These are phyloP conservation scores for Musa schizocarpa DNA, from an alignment of 176 grass and related monocot species.

Conservation along the genomic window DNA sequence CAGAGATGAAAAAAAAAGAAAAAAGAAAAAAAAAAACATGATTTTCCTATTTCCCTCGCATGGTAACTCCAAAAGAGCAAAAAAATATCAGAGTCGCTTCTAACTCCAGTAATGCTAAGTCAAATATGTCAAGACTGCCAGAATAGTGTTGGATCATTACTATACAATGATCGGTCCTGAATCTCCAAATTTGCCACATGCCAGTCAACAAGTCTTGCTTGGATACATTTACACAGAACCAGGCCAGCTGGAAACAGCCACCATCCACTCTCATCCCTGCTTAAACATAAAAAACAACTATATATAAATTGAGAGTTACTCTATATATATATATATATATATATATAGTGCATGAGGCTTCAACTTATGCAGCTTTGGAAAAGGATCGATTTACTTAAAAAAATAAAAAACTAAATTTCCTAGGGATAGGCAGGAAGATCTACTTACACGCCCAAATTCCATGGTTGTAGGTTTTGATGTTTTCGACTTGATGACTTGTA, in stretches of 20 bases:
- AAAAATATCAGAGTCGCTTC: constrained; percentile 9
- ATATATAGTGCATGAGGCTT: too few relatives aligned
- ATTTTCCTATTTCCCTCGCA: background rate
- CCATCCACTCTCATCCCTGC: constrained; percentile 97
- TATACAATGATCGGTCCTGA: constrained; percentile 91
- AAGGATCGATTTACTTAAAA: too few relatives aligned
- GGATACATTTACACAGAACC: constrained; percentile 90
- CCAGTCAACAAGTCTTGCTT: constrained; percentile 98
- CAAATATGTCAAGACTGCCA: constrained; percentile 70
- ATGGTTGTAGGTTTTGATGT: constrained; percentile 72
- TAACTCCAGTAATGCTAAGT: constrained; percentile 15
- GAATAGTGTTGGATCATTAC: constrained; percentile 72
- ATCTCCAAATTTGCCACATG: constrained; percentile 99
- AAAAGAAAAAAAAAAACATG: background rate
- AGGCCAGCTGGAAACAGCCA: constrained; percentile 84
- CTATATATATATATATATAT: too few relatives aligned
- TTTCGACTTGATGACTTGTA: constrained; percentile 82
- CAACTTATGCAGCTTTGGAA: too few relatives aligned
- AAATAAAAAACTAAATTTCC: background rate
- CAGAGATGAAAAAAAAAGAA: background rate
- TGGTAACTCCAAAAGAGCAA: background rate
- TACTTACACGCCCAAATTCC: constrained; percentile 87
- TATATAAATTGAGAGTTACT: background rate
- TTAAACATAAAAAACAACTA: constrained; percentile 5
- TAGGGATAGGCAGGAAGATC: background rate